Evolutionary conservation across 192 early-diverging fungal genomes (phyloP), one percentile per base, ranked within the genome.

Genomic region (Radiomyces spectabilis): DNA sequence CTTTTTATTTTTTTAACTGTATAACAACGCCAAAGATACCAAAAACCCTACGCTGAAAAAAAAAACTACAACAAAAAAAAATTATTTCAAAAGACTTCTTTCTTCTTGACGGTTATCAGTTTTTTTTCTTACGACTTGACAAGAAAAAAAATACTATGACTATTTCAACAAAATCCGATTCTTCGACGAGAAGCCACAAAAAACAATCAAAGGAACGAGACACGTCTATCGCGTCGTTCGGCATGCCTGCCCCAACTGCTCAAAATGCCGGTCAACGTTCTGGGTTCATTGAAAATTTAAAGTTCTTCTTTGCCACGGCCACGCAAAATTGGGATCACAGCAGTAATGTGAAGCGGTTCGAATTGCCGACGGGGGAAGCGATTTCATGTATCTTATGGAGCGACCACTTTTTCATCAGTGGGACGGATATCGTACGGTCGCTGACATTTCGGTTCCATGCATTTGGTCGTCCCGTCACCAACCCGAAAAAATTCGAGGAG

Each of bases 401-500:
- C 66, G 80, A 88, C 56, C 81, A 85, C 34, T 97, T 88, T 65
- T 85, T 94, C 68, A 94, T 98, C 33, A 97, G 94, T 2, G 93
- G 93, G 9, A 97, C 94, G 0, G 96, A 98, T 65, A 97, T 98
- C 60, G 90, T 97, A 22, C 75, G 92, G n/a, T 83, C 85, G 0
- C 78, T 98, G 2, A 78, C 89, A 34, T 94, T 88, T 57, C 87
- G 96, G 19, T 97, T 98, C 63, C 83, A 94, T 50, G 86, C 81
- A 24, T 89, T 96, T 64, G 85, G 85, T 25, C 74, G 94, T 7
- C 90, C 90, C 6, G 90, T 97, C 9, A 67, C 69, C 32, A 91
- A 91, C 50, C 74, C 89, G 41, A 95, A 96, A 68, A 98, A 98
- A 78, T 97, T 98, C 66, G 94, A 98, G 69, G 96, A 98, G 66